Conservation (phyloP, 2,329 filamentous ascomycete species). For the Calonectria pteridis region DNA sequence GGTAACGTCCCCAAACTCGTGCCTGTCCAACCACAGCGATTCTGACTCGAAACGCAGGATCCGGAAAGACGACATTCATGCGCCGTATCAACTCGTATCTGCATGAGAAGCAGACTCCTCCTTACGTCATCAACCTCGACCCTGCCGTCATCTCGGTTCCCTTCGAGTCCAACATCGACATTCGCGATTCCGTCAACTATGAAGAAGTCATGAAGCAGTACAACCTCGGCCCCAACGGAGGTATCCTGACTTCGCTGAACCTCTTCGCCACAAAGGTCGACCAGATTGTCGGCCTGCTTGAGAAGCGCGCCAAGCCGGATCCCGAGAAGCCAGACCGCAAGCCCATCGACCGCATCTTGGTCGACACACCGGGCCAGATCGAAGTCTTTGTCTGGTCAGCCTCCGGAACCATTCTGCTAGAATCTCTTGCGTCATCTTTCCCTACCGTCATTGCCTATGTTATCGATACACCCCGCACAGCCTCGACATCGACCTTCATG, state of each 20-base stretch:
- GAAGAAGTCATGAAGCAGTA: conserved; percentile 99
- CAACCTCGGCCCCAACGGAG: conserved; percentile 96
- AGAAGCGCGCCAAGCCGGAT: conserved; percentile 83
- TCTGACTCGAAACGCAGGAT: conserved; percentile 65
- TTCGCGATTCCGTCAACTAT: conserved; percentile 98
- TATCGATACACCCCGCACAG: conserved; percentile 94
- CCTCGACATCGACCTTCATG: conserved; percentile 98
- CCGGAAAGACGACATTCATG: conserved; percentile 99
- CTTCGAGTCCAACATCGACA: conserved; percentile 98
- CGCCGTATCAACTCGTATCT: conserved; percentile 96
- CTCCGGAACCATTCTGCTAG: conserved; percentile 92
- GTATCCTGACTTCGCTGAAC: conserved; percentile 94
- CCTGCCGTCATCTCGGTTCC: conserved; percentile 93
- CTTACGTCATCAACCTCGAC: conserved; percentile 97
- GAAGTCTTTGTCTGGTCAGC: conserved; percentile 99
- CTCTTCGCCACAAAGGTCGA: conserved; percentile 98
- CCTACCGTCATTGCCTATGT: conserved; percentile 98
- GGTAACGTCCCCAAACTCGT: conserved; percentile 61
- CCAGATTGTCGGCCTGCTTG: conserved; percentile 88
- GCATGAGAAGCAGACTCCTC: conserved; percentile 81
- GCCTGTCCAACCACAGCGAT: background rate
- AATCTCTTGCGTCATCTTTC: conserved; percentile 92
- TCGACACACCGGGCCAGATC: conserved; percentile 97
- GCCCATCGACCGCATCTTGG: conserved; percentile 84
- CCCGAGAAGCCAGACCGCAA: conserved; percentile 70